These are phyloP conservation scores for Penicillium sp. DNA, from an alignment of 2,329 filamentous ascomycete species.

Conservation along the genomic window DNA sequence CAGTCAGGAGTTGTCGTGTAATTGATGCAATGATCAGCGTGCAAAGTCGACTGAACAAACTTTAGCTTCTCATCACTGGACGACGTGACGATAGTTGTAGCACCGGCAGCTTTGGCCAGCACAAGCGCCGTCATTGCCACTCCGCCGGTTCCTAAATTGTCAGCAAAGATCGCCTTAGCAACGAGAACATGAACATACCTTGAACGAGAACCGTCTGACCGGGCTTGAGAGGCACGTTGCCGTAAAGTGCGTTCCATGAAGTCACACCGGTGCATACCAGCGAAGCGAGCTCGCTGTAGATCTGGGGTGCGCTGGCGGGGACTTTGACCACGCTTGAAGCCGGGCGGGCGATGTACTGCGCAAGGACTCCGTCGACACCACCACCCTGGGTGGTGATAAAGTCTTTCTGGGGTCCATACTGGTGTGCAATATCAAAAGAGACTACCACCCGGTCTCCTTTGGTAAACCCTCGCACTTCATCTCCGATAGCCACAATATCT, in stretches of 20 bases:
- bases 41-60: conserved; percentile 38
- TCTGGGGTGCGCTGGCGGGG: conserved; percentile 29
- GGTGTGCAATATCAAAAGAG: conserved; percentile 10
- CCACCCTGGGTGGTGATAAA: conserved; percentile 28
- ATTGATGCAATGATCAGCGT: conserved; percentile 47
- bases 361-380: conserved; percentile 37
- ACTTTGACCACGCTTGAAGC: conserved; percentile 36
- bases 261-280: conserved; percentile 46
- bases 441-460: conserved; percentile 53
- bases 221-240: conserved; percentile 27
- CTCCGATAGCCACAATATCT: conserved; percentile 48
- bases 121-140: conserved; percentile 43
- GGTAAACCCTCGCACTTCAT: conserved; percentile 50
- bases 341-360: conserved; percentile 41
- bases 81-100: conserved; percentile 48
- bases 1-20: conserved; percentile 39
- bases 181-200: conserved; percentile 25
- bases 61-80: conserved; percentile 41
- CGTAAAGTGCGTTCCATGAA: conserved; percentile 48
- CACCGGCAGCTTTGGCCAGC: conserved; percentile 49
- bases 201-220: conserved; percentile 21
- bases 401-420: conserved; percentile 11
- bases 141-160: conserved; percentile 42
- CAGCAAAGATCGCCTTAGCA: not conserved
- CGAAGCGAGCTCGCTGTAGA: conserved; percentile 34